These are phyloP conservation scores for Salix suchowensis DNA, from an alignment of 345 rosid genomes.

Conservation along the genomic window DNA sequence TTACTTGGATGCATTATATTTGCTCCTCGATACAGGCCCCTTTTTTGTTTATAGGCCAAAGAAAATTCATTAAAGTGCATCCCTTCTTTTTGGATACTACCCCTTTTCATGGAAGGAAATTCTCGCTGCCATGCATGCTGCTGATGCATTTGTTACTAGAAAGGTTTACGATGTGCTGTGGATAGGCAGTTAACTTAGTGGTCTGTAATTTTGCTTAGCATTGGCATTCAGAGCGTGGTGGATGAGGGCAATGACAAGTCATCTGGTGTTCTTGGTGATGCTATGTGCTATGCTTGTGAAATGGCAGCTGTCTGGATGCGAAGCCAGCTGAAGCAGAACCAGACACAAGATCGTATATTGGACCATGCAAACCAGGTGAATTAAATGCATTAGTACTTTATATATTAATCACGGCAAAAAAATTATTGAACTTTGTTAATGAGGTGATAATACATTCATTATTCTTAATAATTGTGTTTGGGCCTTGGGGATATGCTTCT, in stretches of 20 bases:
- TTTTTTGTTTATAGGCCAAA: background rate
- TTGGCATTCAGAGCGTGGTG: slow-evolving; percentile 24
- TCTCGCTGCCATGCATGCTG: background rate
- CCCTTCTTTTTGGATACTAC: too few relatives aligned
- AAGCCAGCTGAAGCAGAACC: slow-evolving; percentile 21
- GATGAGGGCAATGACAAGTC: slow-evolving; percentile 14
- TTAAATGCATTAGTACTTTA: background rate
- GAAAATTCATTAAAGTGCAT: background rate
- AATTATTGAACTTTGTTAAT: background rate
- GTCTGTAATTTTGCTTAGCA: slow-evolving; percentile 5
- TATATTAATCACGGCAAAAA: background rate
- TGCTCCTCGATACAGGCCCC: background rate
- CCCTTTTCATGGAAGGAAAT: background rate
- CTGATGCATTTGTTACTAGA: background rate
- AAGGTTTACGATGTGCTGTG: background rate
- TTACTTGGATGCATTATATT: background rate
- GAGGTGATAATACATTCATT: background rate
- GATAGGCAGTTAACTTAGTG: background rate
- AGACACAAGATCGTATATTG: slow-evolving; percentile 21
- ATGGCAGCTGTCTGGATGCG: slow-evolving; percentile 35
- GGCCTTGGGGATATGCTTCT: background rate
- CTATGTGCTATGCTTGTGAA: slow-evolving; percentile 31
- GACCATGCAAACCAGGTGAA: slow-evolving; percentile 20
- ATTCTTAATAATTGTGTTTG: background rate
- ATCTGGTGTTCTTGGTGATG: slow-evolving; percentile 15